Evolutionary conservation across 169 alveolate genomes (phyloP), one percentile per base, ranked within the genome.

Genomic region (Plasmodium sp.): DNA sequence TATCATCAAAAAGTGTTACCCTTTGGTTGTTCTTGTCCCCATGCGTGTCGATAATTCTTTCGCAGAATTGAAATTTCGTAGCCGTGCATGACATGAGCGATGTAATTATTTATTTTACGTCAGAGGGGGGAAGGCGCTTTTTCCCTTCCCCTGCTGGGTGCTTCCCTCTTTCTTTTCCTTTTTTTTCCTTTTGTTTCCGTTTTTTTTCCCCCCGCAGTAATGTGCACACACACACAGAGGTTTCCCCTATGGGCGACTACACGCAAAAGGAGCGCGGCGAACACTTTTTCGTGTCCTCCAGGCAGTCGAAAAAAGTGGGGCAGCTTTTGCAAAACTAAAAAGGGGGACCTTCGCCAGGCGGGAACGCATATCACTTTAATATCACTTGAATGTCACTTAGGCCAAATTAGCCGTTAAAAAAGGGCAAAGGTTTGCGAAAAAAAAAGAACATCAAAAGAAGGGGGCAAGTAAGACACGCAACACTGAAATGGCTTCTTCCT

Each of bases 21-120:
- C 54, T 79, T 18, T 36, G 22, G 5, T 79, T 39, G 45, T 79
- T 39, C 6, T 39, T 79, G 84, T 41, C 54, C 6, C 10, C 56
- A 48, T 41, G 31, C 45, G 54, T 79, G 43, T 79, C 54, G 71
- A 79, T 79, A 79, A 31, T 79, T 39, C 84, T 79, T 79, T 79
- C 33, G 56, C 18, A 12, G 36, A 18, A 79, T 79, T 79, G 43
- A 79, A 36, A 36, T 34, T 79, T 79, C 84, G 45, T 41, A 79
- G 71, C 84, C 45, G 2, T 41, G 43, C 56, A 41, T 41, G 58
- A 12, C 58, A 48, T 48, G 58, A 48, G 58, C 27, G 18, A 10
- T 27, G 12, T 39, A 34, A 39, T 79, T 79, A 79, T 14, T 79
- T 79, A 41, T 79, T 79, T 79, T 18, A 39, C 31, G 22, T 3